Base-by-base conservation (phyloP, 1,284 basidiomycete species). In the Melampsora larici-populina region DNA sequence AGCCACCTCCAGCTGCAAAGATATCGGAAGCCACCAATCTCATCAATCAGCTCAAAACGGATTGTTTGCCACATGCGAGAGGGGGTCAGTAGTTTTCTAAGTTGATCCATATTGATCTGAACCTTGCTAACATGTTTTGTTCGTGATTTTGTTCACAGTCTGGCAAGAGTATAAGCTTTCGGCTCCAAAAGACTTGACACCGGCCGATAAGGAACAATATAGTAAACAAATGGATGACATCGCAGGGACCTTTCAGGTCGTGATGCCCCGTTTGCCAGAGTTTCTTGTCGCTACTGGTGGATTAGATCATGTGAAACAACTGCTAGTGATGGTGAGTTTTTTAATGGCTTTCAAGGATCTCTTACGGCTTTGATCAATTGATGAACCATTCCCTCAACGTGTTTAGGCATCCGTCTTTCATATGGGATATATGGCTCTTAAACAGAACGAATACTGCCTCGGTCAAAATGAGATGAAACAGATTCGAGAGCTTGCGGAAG, bases 171-270 rank as follows among this genome's bases (percentile, higher is more conserved):
- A 70, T 69, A 64, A 63, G 48, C 60, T 51, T 24, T 18, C 55
- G 8, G 21, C 46, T 21, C n/a, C 62, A 31, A 65, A 58, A 13
- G 68, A 78, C n/a, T 18, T 78, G 2, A 78, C 31, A 26, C 29
- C 24, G 29, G 11, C 29, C 7, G 75, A 78, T 43, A 64, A 70
- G 31, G 75, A 70, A 36, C 58, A 78, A 36, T 78, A 70, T 68
- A 64, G 49, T 11, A 24, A 62, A 31, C 46, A 18, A n/a, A 78
- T 78, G 75, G 75, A 78, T 33, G 75, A 78, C 0, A 65, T 70
- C n/a, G 55, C 62, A 33, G 62, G 29, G 4, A 70, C 70, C n/a
- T 46, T 65, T 18, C 58, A 65, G 36, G 6, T n/a, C 7, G 40
- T 70, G 2, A 70, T 46, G 60, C 26, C 24, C 15, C 67, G 75